Evolutionary conservation across 768 basidiomycete species (phyloP), one percentile per base, ranked within the genome.

Genomic region (Chalciporus chontae): DNA sequence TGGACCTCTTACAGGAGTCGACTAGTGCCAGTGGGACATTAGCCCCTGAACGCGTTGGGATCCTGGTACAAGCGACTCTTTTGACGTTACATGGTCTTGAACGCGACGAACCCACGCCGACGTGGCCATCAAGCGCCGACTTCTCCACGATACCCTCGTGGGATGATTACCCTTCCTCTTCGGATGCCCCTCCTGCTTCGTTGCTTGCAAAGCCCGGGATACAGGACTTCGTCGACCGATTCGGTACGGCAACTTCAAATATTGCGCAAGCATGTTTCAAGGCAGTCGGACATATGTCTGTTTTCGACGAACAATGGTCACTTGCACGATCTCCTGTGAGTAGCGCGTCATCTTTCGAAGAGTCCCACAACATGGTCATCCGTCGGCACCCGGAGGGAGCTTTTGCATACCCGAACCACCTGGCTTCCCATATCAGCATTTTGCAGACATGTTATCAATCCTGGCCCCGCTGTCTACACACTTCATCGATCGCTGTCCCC

Each of bases 291-390:
- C 69, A 74, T 32, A 88, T 94, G 84, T 83, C 85, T 14, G 73
- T 94, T 26, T 84, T 92, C 48, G 93, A 96, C 50, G 87, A 94
- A 8, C 86, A 90, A 57, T 91, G 86, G 85, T 77, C 81, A 0
- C 73, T 78, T 45, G 73, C 79, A 17, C 80, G 83, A 40, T 67
- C 84, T 43, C 58, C 62, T 34, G 40, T 50, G 3, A 47, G 57
- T 8, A 65, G 41, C 4, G 78, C 76, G 54, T 74, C 77, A 2
- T 64, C 79, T 0, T 80, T 83, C 61, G 84, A 92, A 56, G 88
- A 94, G 59, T 72, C 81, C 3, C 81, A 84, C 56, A 85, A 80
- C 57, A 78, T 76, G 43, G 67, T 85, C 43, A 75, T 88, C 17
- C 79, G 87, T 31, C 79, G 83, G 21, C 90, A 92, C 62, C 70